Conservation (phyloP, 306 rosid genomes). For the Glycyrrhiza uralensis region DNA sequence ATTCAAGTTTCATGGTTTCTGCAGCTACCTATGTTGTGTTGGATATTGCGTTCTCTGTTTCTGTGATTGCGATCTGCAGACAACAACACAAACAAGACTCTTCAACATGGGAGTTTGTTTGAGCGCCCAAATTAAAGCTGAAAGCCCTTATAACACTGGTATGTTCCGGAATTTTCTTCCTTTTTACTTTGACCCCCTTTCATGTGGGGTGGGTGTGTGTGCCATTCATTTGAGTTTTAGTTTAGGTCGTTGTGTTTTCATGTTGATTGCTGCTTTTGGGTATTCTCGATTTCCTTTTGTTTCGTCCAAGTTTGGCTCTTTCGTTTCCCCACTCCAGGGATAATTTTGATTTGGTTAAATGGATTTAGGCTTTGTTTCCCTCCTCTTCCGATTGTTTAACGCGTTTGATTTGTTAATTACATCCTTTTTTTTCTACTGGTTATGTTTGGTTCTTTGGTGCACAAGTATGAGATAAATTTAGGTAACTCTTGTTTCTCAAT, state of each 20-base stretch:
- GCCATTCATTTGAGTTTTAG: background rate
- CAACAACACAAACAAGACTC: background rate
- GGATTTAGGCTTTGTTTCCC: background rate
- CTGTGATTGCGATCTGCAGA: slow-evolving; percentile 27
- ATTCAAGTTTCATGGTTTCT: background rate
- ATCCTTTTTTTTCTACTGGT: background rate
- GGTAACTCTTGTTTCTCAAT: background rate
- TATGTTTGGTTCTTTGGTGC: background rate
- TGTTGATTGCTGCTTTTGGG: background rate
- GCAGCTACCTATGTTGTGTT: background rate
- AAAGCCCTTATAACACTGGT: slow-evolving; percentile 49
- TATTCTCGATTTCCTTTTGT: slow-evolving; percentile 1
- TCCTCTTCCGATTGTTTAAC: background rate
- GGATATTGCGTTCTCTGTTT: background rate
- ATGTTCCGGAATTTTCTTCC: background rate
- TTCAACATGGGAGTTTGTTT: slow-evolving; percentile 57
- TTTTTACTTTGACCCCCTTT: background rate
- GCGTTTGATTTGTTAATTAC: background rate
- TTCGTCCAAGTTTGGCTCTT: background rate
- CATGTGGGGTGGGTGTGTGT: background rate
- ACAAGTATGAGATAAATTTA: background rate
- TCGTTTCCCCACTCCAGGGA: background rate
- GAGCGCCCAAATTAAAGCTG: slow-evolving; percentile 53
- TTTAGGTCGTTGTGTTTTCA: background rate
- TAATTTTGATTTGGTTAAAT: background rate